A percentile compares a stretch with the other conserved stretches of the same genome.
These are phyloP conservation scores for Tuber indicum DNA, from an alignment of 495 filamentous ascomycete genomes.

Conservation along the genomic window DNA sequence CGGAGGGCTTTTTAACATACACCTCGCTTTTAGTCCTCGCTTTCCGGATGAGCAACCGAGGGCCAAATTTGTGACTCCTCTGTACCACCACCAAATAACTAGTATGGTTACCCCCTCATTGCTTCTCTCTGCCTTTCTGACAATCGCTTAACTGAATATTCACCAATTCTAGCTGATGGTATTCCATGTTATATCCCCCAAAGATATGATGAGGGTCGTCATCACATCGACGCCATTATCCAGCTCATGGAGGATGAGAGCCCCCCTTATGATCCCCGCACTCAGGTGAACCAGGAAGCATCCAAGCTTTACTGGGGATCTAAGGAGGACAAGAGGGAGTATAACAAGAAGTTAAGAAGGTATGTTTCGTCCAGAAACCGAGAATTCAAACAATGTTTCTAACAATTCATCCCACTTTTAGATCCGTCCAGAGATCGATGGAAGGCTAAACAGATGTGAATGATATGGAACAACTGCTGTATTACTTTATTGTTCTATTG, in stretches of 20 bases:
- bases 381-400: not conserved
- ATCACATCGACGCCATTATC: constrained; percentile 81
- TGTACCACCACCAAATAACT: constrained; percentile 91
- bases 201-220: constrained; percentile 68
- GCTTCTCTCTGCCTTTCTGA: not conserved
- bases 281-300: constrained; percentile 79
- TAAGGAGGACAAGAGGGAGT: constrained; percentile 68
- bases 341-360: constrained; percentile 68
- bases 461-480: not conserved
- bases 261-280: constrained; percentile 85
- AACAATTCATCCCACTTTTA: constrained; percentile 9
- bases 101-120: constrained; percentile 24
- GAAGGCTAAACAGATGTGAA: constrained; percentile 20
- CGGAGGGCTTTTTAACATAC: constrained; percentile 80
- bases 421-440: constrained; percentile 39
- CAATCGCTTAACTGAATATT: constrained; percentile 6
- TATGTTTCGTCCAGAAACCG: constrained; percentile 6
- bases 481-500: not conserved
- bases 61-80: constrained; percentile 66
- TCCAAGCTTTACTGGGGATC: constrained; percentile 82
- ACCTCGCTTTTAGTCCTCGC: constrained; percentile 71
- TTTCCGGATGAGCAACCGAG: constrained; percentile 91
- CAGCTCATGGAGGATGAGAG: constrained; percentile 75
- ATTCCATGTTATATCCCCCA: constrained; percentile 75
- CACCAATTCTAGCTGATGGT: constrained; percentile 49